Conservation (phyloP, 2,329 filamentous ascomycete species). For the Aureobasidium vineae region DNA sequence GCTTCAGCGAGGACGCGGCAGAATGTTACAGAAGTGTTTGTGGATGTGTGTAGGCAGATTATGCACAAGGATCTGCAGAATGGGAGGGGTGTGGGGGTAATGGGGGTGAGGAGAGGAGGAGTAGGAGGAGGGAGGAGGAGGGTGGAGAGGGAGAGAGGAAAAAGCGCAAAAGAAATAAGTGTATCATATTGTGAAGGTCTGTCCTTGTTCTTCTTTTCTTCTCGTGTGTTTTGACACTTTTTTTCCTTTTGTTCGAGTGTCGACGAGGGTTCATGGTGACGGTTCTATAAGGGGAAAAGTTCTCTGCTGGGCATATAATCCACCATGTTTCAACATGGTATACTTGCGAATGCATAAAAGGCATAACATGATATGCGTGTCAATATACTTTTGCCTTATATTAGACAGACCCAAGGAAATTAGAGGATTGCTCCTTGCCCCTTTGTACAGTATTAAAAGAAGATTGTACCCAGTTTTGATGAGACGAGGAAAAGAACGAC, state of each 20-base stretch:
- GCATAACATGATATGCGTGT: too few relatives aligned
- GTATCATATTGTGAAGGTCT: slow-evolving; percentile 15
- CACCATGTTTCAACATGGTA: too few relatives aligned
- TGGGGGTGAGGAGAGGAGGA: neutral
- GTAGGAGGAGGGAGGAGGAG: neutral
- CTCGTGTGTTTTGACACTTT: neutral
- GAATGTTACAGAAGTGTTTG: slow-evolving; percentile 88
- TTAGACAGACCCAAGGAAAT: too few relatives aligned
- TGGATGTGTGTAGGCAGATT: slow-evolving; percentile 43
- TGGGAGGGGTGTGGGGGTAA: neutral
- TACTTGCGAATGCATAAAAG: too few relatives aligned
- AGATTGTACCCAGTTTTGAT: neutral
- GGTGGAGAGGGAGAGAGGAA: neutral
- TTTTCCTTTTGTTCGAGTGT: too few relatives aligned
- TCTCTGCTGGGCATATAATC: too few relatives aligned
- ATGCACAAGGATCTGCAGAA: slow-evolving; percentile 33
- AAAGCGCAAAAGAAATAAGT: slow-evolving; percentile 11
- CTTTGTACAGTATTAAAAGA: neutral
- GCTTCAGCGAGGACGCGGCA: slow-evolving; percentile 77
- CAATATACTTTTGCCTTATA: too few relatives aligned
- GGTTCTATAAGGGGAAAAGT: too few relatives aligned
- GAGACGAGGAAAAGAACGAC: neutral
- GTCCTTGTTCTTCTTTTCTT: neutral
- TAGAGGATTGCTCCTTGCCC: neutral
- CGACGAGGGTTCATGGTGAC: too few relatives aligned